These are phyloP conservation scores for Amanita subjunquillea DNA, from an alignment of 768 basidiomycete genomes.

Conservation along the genomic window DNA sequence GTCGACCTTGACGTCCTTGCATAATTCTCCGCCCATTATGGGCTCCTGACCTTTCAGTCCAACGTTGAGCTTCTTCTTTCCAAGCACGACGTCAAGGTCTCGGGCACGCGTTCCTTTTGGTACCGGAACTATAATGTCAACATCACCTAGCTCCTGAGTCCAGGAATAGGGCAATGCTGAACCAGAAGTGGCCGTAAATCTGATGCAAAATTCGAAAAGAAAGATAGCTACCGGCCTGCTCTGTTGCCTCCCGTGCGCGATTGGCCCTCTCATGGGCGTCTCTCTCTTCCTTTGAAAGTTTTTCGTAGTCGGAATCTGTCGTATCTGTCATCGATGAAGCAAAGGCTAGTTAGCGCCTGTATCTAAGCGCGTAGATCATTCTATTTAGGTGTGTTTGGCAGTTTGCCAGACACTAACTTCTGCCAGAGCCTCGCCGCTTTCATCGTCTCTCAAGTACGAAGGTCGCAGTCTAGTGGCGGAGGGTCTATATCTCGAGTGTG, in stretches of 20 bases:
- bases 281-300: slow-evolving; percentile 66
- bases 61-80: slow-evolving; percentile 76
- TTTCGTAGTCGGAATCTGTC: slow-evolving; percentile 54
- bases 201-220: slow-evolving; percentile 10
- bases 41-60: slow-evolving; percentile 79
- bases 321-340: slow-evolving; percentile 14
- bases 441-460: neutral
- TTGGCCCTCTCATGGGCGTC: slow-evolving; percentile 62
- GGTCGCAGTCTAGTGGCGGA: neutral
- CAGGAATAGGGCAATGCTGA: slow-evolving; percentile 84
- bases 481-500: neutral
- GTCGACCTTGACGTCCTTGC: slow-evolving; percentile 89
- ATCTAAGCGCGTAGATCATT: slow-evolving; percentile 1
- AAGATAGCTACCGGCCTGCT: slow-evolving; percentile 68
- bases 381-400: neutral
- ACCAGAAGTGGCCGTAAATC: slow-evolving; percentile 12
- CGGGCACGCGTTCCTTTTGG: slow-evolving; percentile 79
- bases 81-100: slow-evolving; percentile 63
- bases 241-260: slow-evolving; percentile 56
- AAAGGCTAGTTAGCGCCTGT: slow-evolving; percentile 6
- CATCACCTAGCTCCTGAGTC: slow-evolving; percentile 82
- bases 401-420: neutral
- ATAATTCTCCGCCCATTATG: slow-evolving; percentile 84
- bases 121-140: slow-evolving; percentile 76
- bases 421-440: neutral